Conservation (phyloP, 2,329 filamentous ascomycete genomes). For the Paraphoma chrysanthemicola region DNA sequence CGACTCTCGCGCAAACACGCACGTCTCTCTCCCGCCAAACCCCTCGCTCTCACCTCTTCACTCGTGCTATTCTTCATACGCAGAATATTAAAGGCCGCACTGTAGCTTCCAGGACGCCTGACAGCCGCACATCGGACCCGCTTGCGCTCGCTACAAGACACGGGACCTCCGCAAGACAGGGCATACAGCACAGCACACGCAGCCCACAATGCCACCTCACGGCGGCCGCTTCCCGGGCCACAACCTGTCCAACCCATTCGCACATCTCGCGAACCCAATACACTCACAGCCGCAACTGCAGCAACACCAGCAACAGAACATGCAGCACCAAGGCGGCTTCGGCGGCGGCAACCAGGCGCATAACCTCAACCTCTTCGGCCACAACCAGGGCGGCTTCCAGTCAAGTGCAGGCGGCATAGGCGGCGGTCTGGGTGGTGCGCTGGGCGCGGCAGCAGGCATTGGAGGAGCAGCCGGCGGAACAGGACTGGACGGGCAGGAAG, state of each 20-base stretch:
- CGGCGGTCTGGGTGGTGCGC: constrained; percentile 63
- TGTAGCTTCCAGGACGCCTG: neutral
- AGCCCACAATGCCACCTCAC: constrained; percentile 62
- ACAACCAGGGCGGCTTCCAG: constrained; percentile 49
- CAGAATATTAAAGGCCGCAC: neutral
- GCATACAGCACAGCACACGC: constrained; percentile 17
- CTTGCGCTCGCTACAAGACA: constrained; percentile 5
- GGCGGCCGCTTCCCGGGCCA: constrained; percentile 65
- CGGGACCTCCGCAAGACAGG: neutral
- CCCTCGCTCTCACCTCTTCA: neutral
- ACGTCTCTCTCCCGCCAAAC: neutral
- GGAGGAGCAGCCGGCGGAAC: constrained; percentile 61
- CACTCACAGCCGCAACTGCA: constrained; percentile 57
- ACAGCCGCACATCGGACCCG: neutral
- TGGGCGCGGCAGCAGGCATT: constrained; percentile 62
- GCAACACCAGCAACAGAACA: constrained; percentile 56
- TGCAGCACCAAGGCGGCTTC: constrained; percentile 72
- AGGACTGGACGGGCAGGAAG: constrained; percentile 84
- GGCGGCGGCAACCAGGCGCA: constrained; percentile 60
- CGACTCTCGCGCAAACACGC: neutral
- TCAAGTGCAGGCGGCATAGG: constrained; percentile 61
- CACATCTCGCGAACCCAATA: constrained; percentile 55
- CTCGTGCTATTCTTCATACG: neutral
- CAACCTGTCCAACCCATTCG: constrained; percentile 66
- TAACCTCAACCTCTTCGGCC: constrained; percentile 65